Conservation (phyloP, 73 alveolate genomes). For the Paramecium octaurelia region DNA sequence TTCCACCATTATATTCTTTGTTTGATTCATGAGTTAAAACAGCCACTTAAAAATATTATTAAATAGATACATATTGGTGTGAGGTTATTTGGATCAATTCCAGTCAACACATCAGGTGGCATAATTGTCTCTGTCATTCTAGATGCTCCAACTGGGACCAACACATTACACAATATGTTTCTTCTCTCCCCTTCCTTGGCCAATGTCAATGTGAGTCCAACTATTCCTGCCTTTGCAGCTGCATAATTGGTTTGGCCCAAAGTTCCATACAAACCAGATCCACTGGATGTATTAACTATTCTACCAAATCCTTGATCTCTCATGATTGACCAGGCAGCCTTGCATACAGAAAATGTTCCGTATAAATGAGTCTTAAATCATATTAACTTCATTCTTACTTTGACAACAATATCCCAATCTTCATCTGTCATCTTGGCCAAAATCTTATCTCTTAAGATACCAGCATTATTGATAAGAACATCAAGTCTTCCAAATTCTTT, state of each 20-base stretch:
- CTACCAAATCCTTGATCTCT: constrained; percentile 90
- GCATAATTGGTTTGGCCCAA: constrained; percentile 92
- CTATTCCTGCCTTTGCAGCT: constrained; percentile 89
- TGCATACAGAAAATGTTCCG: constrained; percentile 75
- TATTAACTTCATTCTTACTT: background rate
- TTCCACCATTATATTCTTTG: constrained; percentile 64
- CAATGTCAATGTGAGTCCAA: constrained; percentile 87
- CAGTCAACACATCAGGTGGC: constrained; percentile 72
- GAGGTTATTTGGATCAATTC: constrained; percentile 70
- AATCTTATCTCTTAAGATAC: constrained; percentile 90
- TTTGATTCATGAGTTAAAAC: constrained; percentile 74
- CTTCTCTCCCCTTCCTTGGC: constrained; percentile 94
- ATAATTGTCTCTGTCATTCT: constrained; percentile 83
- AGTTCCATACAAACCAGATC: constrained; percentile 92
- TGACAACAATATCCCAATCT: constrained; percentile 87
- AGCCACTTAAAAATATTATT: constrained; percentile 65
- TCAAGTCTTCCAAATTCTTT: constrained; percentile 87
- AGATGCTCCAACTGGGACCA: constrained; percentile 87
- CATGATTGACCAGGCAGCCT: constrained; percentile 79
- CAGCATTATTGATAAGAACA: constrained; percentile 93
- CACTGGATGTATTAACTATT: constrained; percentile 86
- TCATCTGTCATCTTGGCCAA: constrained; percentile 84
- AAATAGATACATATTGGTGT: constrained; percentile 69
- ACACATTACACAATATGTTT: constrained; percentile 83
- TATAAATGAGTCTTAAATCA: constrained; percentile 65